These are phyloP conservation scores for Aspergillus intermedius DNA, from an alignment of 2,329 filamentous ascomycete species.

Conservation along the genomic window DNA sequence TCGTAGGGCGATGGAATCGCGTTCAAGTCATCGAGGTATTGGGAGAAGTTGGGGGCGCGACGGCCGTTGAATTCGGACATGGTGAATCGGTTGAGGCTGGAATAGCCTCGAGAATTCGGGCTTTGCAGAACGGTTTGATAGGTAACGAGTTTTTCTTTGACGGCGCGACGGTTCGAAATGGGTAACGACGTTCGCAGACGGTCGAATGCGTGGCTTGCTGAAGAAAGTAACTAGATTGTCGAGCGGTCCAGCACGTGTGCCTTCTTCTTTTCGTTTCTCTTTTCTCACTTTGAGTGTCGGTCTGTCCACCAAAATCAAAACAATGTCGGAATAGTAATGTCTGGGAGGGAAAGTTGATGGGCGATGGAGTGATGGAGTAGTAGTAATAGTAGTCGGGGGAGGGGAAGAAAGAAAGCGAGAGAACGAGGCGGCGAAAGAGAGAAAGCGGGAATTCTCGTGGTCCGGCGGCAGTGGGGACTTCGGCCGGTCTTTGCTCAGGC, in stretches of 20 bases:
- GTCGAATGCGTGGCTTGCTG: no score
- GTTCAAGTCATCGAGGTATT: constrained; percentile 84
- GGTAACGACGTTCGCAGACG: not conserved
- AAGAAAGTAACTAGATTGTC: no score
- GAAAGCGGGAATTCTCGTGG: not conserved
- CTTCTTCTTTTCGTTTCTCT: not conserved
- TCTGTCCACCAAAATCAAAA: not conserved
- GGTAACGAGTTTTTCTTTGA: not conserved
- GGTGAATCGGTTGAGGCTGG: constrained; percentile 13
- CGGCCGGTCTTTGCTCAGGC: not conserved
- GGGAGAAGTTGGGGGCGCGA: constrained; percentile 78
- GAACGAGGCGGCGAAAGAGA: constrained; percentile 3
- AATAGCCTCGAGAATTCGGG: constrained; percentile 3
- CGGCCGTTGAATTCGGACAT: constrained; percentile 74
- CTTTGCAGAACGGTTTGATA: not conserved
- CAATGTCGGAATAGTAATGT: not conserved
- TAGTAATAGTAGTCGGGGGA: not conserved
- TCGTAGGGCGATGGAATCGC: constrained; percentile 59
- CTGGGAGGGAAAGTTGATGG: not conserved
- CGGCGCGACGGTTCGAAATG: not conserved
- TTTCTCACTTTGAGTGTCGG: not conserved
- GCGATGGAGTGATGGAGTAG: not conserved
- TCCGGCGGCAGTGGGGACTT: not conserved
- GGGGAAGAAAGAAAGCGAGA: constrained; percentile 2
- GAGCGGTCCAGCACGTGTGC: not conserved